A percentile compares a stretch with the other conserved stretches of the same genome.
These are phyloP conservation scores for Diaporthe amygdali DNA, from an alignment of 2,329 filamentous ascomycete genomes.

Conservation along the genomic window DNA sequence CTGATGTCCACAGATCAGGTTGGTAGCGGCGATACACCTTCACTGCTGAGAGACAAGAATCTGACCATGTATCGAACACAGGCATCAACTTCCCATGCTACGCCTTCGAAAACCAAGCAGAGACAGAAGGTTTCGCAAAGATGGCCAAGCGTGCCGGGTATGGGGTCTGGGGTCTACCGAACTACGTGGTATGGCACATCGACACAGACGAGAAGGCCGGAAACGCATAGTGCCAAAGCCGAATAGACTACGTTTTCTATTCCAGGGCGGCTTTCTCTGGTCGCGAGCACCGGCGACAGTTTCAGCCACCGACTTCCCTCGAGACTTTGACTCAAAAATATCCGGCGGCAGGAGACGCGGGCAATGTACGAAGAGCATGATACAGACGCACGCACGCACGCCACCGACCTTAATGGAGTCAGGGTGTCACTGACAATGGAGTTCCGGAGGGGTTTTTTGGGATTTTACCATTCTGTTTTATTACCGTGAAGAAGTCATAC, in stretches of 20 bases:
- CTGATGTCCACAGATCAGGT: conserved; percentile 95
- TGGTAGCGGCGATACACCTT: conserved; percentile 36
- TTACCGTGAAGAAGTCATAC: conserved; percentile 21
- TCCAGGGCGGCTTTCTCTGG: conserved; percentile 14
- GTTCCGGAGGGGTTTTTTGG: conserved; percentile 20
- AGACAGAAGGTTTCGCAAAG: conserved; percentile 97
- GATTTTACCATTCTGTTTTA: conserved; percentile 20
- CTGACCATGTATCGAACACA: conserved; percentile 37
- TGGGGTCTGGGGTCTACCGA: conserved; percentile 88
- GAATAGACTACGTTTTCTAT: conserved; percentile 15
- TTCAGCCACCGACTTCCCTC: conserved; percentile 11
- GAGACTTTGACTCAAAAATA: conserved; percentile 15
- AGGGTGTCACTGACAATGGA: conserved; percentile 22
- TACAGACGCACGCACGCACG: conserved; percentile 22
- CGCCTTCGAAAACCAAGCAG: conserved; percentile 97
- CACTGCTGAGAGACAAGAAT: neutral
- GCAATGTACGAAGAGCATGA: conserved; percentile 28
- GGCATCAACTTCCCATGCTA: conserved; percentile 98
- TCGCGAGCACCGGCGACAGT: conserved; percentile 3
- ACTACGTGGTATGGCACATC: conserved; percentile 98
- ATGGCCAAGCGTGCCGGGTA: conserved; percentile 98
- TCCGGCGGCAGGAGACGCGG: conserved; percentile 25
- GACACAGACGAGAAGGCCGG: conserved; percentile 95
- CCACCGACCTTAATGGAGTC: conserved; percentile 23
- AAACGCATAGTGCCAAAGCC: conserved; percentile 59